Conservation (phyloP, 2,329 filamentous ascomycete genomes). For the Nigrospora osmanthi region DNA sequence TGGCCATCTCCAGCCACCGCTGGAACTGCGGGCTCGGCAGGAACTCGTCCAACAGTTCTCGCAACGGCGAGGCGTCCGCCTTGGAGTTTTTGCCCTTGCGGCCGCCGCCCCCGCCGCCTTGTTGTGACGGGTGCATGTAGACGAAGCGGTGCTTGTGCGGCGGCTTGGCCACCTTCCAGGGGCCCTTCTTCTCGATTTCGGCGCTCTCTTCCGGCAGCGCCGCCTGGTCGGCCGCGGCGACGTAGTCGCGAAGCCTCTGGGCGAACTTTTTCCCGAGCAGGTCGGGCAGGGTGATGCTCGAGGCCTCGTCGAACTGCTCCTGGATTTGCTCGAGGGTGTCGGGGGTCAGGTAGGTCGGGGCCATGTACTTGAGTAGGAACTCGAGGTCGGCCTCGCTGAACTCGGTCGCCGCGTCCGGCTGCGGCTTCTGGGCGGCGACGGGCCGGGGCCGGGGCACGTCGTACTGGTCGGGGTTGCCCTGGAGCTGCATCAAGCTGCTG, state of each 20-base stretch:
- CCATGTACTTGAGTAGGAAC: constrained; percentile 84
- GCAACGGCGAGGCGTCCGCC: constrained; percentile 47
- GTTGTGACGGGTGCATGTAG: constrained; percentile 57
- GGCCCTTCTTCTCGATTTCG: constrained; percentile 49
- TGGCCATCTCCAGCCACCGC: constrained; percentile 82
- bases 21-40: constrained; percentile 81
- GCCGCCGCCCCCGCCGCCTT: constrained; percentile 6
- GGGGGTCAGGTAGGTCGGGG: constrained; percentile 84
- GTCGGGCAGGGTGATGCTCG: constrained; percentile 71
- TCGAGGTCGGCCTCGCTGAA: constrained; percentile 75
- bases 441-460: constrained; percentile 66
- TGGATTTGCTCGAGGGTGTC: constrained; percentile 80
- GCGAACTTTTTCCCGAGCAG: constrained; percentile 77
- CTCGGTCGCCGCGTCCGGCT: constrained; percentile 39
- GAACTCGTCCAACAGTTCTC: constrained; percentile 73
- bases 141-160: constrained; percentile 94
- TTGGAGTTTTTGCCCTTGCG: constrained; percentile 13
- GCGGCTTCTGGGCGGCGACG: constrained; percentile 32
- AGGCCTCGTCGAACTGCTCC: constrained; percentile 74
- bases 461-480: constrained; percentile 84
- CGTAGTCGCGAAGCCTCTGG: constrained; percentile 59
- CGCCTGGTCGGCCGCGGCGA: constrained; percentile 56
- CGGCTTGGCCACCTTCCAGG: constrained; percentile 73
- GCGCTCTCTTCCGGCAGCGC: constrained; percentile 35
- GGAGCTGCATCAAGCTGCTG: constrained; percentile 86